Conservation (phyloP, 2,329 filamentous ascomycete genomes). For the Dactylonectria macrodidyma region DNA sequence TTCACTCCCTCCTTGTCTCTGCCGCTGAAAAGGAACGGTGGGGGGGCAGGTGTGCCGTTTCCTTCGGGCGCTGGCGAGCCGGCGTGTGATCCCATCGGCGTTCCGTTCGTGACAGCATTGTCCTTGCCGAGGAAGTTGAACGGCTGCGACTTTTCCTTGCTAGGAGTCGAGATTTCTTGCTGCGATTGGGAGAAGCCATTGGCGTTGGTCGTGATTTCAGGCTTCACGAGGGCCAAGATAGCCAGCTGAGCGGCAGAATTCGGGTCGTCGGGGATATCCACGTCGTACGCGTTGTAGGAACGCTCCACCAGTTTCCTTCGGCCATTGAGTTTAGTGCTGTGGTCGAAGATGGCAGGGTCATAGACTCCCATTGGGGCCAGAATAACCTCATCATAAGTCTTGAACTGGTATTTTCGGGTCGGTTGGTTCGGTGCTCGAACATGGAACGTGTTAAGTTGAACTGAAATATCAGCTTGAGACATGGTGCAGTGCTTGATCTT, state of each 20-base stretch:
- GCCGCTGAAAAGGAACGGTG: conserved; percentile 69
- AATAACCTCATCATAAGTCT: conserved; percentile 96
- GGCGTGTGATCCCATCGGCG: conserved; percentile 87
- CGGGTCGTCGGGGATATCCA: conserved; percentile 89
- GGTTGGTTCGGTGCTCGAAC: conserved; percentile 89
- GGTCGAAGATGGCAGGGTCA: conserved; percentile 89
- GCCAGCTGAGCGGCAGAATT: conserved; percentile 86
- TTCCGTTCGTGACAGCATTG: conserved; percentile 78
- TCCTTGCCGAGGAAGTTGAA: conserved; percentile 78
- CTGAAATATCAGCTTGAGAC: conserved; percentile 89
- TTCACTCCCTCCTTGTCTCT: conserved; percentile 60
- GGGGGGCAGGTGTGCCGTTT: conserved; percentile 74
- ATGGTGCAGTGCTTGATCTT: conserved; percentile 95
- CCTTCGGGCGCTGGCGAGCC: conserved; percentile 90
- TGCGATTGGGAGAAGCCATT: conserved; percentile 61
- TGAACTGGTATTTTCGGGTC: conserved; percentile 94
- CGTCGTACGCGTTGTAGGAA: conserved; percentile 95
- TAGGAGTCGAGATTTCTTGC: conserved; percentile 69
- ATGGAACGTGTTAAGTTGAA: conserved; percentile 91
- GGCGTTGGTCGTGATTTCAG: conserved; percentile 65
- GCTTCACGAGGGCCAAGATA: conserved; percentile 72
- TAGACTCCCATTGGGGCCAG: conserved; percentile 97
- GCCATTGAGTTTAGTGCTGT: conserved; percentile 82
- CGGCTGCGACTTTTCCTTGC: conserved; percentile 75
- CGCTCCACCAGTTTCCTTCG: conserved; percentile 87